Percentiles rank a stretch among this genome's conserved stretches.
These are phyloP conservation scores for Trichoderma sp. DNA, from an alignment of 2,329 filamentous ascomycete genomes.

Conservation along the genomic window DNA sequence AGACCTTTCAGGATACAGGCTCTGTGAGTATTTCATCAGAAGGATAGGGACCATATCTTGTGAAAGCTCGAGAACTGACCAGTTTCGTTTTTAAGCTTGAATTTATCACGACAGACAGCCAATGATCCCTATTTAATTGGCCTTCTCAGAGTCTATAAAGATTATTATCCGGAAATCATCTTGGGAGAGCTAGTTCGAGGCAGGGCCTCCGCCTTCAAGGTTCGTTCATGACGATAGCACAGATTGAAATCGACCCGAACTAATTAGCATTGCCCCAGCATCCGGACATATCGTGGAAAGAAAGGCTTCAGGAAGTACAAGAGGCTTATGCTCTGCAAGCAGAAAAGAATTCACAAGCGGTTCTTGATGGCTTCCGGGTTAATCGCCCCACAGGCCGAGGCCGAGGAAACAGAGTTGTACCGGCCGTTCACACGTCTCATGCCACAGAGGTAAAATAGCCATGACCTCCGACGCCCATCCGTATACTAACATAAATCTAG, in stretches of 20 bases:
- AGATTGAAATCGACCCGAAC: neutral
- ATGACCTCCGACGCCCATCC: neutral
- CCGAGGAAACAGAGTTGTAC: conserved; percentile 53
- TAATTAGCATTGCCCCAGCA: conserved; percentile 52
- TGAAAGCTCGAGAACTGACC: neutral
- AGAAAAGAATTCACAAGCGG: conserved; percentile 42
- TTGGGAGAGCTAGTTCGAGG: conserved; percentile 68
- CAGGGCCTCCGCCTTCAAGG: conserved; percentile 65
- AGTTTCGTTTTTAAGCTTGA: conserved; percentile 50
- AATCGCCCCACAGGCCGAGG: conserved; percentile 49
- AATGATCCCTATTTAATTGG: conserved; percentile 76
- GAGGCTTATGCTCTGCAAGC: conserved; percentile 56
- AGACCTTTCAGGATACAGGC: conserved; percentile 81
- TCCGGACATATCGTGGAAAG: conserved; percentile 76
- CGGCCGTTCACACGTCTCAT: conserved; percentile 73
- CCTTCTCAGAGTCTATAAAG: conserved; percentile 81
- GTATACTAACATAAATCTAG: conserved; percentile 42
- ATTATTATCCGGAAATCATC: conserved; percentile 89
- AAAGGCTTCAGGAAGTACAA: conserved; percentile 69
- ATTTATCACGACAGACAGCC: conserved; percentile 62
- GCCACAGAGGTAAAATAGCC: conserved; percentile 62
- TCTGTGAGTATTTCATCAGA: conserved; percentile 51
- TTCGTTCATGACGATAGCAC: conserved; percentile 34
- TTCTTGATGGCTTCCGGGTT: conserved; percentile 63
- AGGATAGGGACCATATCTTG: neutral